Conservation (phyloP, 805 yeast species). For the Yamadazyma paraphyllophila region DNA sequence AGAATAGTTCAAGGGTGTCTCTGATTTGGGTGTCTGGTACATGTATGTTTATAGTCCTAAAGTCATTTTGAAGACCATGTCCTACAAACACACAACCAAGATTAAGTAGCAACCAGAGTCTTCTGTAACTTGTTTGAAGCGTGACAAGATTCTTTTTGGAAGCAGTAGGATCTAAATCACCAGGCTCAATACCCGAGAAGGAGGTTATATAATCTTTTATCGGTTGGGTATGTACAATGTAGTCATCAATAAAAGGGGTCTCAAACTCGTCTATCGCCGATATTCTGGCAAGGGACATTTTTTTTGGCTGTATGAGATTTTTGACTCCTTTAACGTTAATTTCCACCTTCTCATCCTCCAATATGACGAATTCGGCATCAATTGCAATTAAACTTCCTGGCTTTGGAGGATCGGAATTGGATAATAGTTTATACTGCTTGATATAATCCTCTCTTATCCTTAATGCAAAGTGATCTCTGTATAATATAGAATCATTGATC, state of each 20-base stretch:
- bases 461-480: slow-evolving; percentile 71
- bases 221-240: slow-evolving; percentile 67
- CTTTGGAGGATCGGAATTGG: slow-evolving; percentile 66
- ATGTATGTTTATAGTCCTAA: slow-evolving; percentile 86
- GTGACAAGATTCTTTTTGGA: slow-evolving; percentile 73
- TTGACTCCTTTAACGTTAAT: slow-evolving; percentile 70
- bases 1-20: slow-evolving; percentile 82
- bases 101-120: slow-evolving; percentile 86
- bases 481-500: slow-evolving; percentile 64
- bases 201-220: slow-evolving; percentile 86
- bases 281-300: slow-evolving; percentile 79
- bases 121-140: slow-evolving; percentile 78
- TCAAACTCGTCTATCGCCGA: slow-evolving; percentile 77
- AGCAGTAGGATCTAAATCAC: slow-evolving; percentile 72
- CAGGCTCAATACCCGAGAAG: slow-evolving; percentile 91
- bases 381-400: slow-evolving; percentile 82
- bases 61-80: slow-evolving; percentile 88
- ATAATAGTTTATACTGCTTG: slow-evolving; percentile 66
- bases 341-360: slow-evolving; percentile 77
- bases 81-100: slow-evolving; percentile 92
- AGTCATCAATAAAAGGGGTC: slow-evolving; percentile 88
- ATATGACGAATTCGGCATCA: slow-evolving; percentile 93
- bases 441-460: slow-evolving; percentile 57
- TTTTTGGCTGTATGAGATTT: slow-evolving; percentile 69
- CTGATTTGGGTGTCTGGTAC: slow-evolving; percentile 84